Evolutionary conservation across 164 flowering plant species (phyloP).

Genomic region (Houttuynia cordata): DNA sequence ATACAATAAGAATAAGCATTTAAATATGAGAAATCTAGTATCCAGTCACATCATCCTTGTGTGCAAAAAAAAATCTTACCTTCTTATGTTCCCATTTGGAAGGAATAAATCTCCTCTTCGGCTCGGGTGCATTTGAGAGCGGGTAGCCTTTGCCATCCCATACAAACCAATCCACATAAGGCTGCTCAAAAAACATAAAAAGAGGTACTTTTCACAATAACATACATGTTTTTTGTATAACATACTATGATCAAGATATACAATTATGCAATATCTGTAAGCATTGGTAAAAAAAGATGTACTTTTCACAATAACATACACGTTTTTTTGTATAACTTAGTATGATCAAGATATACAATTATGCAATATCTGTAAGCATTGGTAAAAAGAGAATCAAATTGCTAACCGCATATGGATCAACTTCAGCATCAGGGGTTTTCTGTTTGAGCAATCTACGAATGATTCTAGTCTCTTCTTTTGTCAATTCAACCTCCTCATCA

Average conservation of each 20-base stretch:
- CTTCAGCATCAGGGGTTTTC: constrained; percentile 85
- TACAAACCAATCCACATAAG: constrained; percentile 78
- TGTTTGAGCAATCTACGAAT: constrained; percentile 51
- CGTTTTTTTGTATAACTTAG: no score
- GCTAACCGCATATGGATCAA: constrained; percentile 43
- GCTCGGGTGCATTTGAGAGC: constrained; percentile 89
- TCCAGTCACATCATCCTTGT: not conserved
- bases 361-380: not conserved
- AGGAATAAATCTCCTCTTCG: constrained; percentile 88
- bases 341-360: no score
- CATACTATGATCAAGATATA: no score
- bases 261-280: no score
- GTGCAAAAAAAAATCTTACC: constrained; percentile 28
- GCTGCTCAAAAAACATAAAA: constrained; percentile 33
- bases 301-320: no score
- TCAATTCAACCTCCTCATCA: constrained; percentile 78
- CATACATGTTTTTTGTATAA: no score
- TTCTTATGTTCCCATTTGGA: constrained; percentile 82
- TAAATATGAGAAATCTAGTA: not conserved
- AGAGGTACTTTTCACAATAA: no score
- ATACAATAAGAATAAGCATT: not conserved
- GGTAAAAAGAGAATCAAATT: not conserved
- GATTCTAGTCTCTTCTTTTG: constrained; percentile 49
- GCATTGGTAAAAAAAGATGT: no score
- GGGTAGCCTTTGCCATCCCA: constrained; percentile 78